A percentile compares a stretch with the other conserved stretches of the same genome.
These are phyloP conservation scores for Kurtzmaniella cleridarum DNA, from an alignment of 805 yeast genomes.

Conservation along the genomic window DNA sequence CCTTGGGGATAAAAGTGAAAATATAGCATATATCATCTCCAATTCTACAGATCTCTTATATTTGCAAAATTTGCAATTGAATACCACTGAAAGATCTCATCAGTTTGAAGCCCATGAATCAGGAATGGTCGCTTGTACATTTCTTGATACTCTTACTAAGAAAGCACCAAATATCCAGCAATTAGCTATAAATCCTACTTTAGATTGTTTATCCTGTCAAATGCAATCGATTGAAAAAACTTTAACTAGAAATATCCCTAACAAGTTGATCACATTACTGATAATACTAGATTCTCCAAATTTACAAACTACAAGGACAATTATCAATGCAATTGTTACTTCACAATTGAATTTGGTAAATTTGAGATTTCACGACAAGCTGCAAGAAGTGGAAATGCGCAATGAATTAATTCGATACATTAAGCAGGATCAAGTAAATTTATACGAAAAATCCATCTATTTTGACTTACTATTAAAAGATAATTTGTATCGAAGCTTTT, in stretches of 20 bases:
- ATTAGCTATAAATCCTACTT: constrained; percentile 13
- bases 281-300: constrained; percentile 12
- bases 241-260: constrained; percentile 1
- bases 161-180: constrained; percentile 7
- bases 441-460: constrained; percentile 12
- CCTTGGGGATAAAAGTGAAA: constrained; percentile 11
- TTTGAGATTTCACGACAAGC: constrained; percentile 13
- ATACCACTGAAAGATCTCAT: constrained; percentile 19
- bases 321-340: constrained; percentile 6
- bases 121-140: constrained; percentile 4
- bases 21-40: constrained; percentile 6
- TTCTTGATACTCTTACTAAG: constrained; percentile 8
- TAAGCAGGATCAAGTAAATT: neutral
- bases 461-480: constrained; percentile 4
- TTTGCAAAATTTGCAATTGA: constrained; percentile 11
- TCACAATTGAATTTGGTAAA: constrained; percentile 9
- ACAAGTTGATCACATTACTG: constrained; percentile 8
- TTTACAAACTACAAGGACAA: constrained; percentile 4
- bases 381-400: constrained; percentile 11
- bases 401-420: constrained; percentile 8
- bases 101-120: constrained; percentile 11
- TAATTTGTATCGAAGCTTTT: constrained; percentile 3
- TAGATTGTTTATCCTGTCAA: constrained; percentile 18
- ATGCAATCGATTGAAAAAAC: constrained; percentile 4
- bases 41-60: constrained; percentile 10